These are phyloP conservation scores for Grammothele lineata DNA, from an alignment of 768 basidiomycete genomes.

Conservation along the genomic window DNA sequence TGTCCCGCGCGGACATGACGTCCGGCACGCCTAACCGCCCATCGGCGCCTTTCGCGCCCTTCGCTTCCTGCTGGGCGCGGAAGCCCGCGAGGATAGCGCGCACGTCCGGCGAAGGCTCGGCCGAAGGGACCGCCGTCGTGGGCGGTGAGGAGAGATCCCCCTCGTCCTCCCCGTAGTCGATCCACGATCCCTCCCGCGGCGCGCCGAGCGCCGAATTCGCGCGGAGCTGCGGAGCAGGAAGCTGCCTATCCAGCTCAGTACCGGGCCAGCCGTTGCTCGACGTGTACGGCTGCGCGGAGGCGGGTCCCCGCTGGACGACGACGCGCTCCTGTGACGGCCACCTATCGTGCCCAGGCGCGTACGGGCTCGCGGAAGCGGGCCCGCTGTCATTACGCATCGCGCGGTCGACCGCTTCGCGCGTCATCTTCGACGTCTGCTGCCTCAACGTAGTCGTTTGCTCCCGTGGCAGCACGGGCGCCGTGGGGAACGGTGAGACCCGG, in stretches of 20 bases:
- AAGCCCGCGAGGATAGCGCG: conserved; percentile 8
- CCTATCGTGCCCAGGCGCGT: conserved; percentile 10
- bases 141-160: conserved; percentile 4
- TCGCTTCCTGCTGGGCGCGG: conserved; percentile 5
- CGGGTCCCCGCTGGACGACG: not conserved
- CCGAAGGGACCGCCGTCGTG: conserved; percentile 1
- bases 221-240: not conserved
- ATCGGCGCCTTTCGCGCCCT: not conserved
- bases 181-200: not conserved
- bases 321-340: conserved; percentile 9
- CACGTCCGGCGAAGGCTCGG: conserved; percentile 12
- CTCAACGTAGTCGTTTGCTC: conserved; percentile 18
- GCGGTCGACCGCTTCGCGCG: conserved; percentile 9
- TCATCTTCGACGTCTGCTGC: conserved; percentile 17
- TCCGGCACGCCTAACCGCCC: too few relatives aligned
- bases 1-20: conserved; percentile 3
- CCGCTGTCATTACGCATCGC: conserved; percentile 1
- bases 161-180: conserved; percentile 18
- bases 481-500: conserved; percentile 17
- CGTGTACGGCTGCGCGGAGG: conserved; percentile 3
- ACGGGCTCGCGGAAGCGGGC: conserved; percentile 10
- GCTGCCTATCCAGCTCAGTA: conserved; percentile 14
- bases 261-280: conserved; percentile 12
- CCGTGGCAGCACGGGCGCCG: conserved; percentile 24
- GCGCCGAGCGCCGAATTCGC: not conserved